A percentile compares a stretch with the other conserved stretches of the same genome.
phyloP scores from a whole-genome alignment of 345 rosid genomes.

The Eucalyptus cloeziana region DNA sequence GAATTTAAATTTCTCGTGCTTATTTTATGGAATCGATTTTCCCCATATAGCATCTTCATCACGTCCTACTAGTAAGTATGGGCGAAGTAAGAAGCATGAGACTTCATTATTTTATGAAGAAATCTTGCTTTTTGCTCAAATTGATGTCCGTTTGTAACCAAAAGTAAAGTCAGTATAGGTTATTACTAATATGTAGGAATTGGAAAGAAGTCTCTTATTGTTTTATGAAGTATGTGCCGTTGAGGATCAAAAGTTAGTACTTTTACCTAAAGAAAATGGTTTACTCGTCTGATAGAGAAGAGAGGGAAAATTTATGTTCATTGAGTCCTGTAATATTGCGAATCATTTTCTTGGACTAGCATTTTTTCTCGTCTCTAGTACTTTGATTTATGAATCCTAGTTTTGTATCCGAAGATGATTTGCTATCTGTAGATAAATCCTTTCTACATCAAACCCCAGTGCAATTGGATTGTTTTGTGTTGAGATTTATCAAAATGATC shows the following conservation, averaged over 20 bases:
- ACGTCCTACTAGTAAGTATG: neutral
- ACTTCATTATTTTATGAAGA: neutral
- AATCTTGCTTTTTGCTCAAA: neutral
- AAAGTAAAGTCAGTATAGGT: neutral
- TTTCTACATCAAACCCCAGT: neutral
- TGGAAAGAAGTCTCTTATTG: neutral
- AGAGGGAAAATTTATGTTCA: neutral
- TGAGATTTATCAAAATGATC: neutral
- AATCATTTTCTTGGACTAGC: neutral
- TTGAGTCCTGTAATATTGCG: neutral
- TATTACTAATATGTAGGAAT: neutral
- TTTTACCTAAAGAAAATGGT: neutral
- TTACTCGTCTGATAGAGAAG: neutral
- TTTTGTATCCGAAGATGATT: neutral
- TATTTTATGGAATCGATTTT: neutral
- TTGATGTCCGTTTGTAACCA: neutral
- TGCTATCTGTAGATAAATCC: neutral
- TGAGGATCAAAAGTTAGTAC: neutral
- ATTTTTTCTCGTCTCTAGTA: neutral
- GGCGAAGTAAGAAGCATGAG: neutral
- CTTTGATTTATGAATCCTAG: neutral
- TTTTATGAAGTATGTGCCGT: neutral
- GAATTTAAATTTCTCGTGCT: neutral
- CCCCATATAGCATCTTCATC: neutral
- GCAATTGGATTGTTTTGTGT: neutral